These are phyloP conservation scores for Colletotrichum euphorbiae DNA, from an alignment of 2,329 filamentous ascomycete genomes.

Conservation along the genomic window DNA sequence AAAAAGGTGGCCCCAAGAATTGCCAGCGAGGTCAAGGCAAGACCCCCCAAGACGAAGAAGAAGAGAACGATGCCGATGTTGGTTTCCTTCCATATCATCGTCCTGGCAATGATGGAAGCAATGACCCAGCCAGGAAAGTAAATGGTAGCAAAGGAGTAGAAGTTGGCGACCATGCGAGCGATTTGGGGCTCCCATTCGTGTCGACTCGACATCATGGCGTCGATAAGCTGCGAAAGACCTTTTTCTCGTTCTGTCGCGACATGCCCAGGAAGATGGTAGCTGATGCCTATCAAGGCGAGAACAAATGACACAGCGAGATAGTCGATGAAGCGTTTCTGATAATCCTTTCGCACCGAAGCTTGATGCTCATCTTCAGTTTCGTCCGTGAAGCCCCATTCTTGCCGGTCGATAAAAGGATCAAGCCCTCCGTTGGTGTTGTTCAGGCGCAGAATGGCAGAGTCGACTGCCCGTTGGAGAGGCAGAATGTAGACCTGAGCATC, in stretches of 20 bases:
- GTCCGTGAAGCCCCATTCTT: slow-evolving; percentile 49
- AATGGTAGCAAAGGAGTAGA: slow-evolving; percentile 75
- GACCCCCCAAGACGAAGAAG: slow-evolving; percentile 79
- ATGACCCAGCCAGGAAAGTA: slow-evolving; percentile 61
- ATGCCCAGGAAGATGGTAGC: slow-evolving; percentile 78
- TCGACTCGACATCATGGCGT: slow-evolving; percentile 78
- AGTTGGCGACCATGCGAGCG: slow-evolving; percentile 65
- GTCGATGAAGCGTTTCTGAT: slow-evolving; percentile 73
- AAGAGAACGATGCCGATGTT: slow-evolving; percentile 74
- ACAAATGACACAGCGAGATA: slow-evolving; percentile 76
- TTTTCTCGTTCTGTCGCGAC: slow-evolving; percentile 77
- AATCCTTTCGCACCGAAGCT: slow-evolving; percentile 67
- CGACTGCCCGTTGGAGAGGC: slow-evolving; percentile 76
- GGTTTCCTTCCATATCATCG: slow-evolving; percentile 73
- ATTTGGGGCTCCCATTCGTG: slow-evolving; percentile 59
- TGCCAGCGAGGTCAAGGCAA: slow-evolving; percentile 83
- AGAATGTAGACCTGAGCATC: slow-evolving; percentile 74
- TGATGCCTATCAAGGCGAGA: slow-evolving; percentile 75
- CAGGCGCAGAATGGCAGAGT: slow-evolving; percentile 68
- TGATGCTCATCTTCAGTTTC: slow-evolving; percentile 61
- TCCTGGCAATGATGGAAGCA: slow-evolving; percentile 72
- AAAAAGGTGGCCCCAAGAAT: slow-evolving; percentile 87
- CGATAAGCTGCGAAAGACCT: slow-evolving; percentile 78
- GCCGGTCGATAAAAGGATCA: slow-evolving; percentile 46
- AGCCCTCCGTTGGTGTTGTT: slow-evolving; percentile 47